Evolutionary conservation across 1,139 yeast species (phyloP), one percentile per base, ranked within the genome.

Genomic region (Wickerhamomyces sp.): DNA sequence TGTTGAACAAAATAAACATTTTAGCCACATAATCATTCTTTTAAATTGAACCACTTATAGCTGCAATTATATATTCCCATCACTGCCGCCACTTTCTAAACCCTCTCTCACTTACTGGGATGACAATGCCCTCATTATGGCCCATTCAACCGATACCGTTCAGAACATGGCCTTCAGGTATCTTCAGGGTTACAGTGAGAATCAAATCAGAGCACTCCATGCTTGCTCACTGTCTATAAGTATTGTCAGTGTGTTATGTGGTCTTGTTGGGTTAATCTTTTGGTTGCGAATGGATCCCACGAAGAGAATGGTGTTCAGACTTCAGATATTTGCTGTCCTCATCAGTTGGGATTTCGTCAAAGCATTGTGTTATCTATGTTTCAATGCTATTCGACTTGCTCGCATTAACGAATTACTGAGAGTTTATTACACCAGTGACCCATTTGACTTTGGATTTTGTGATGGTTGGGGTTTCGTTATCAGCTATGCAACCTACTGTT

Each of bases 231-330:
- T 49, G 10, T 23, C 40, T 2, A 26, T 35, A 6, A 31, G 47
- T 8, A 11, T 38, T 4, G 16, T 40, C 2, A 41, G 51, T 24
- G 40, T 47, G 11, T 20, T 39, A 2, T 22, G 32, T 7, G 54
- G 54, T 0, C 8, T 31, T 0, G 9, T 41, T 1, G 54, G 46
- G 1, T 26, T 46, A 4, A 13, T 30, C 0, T 16, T 49, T 2
- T 49, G 51, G 47, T 13, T 42, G 2, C 26, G 45, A 20, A 47
- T 49, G 52, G 46, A 47, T 11, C 42, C 48, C 0, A 32, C 42
- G 10, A 32, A 47, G 26, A 28, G 51, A 19, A 31, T 45, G 31
- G 37, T 47, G 17, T 49, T 47, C 33, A 36, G 54, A 18, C 31
- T 49, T 6, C 40, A 43, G 17, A 24, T 49, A 12, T 34, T 49